Percentiles rank a stretch among this genome's conserved stretches.
Conservation (phyloP, 2,329 filamentous ascomycete species). For the Daldinia eschscholtzii region DNA sequence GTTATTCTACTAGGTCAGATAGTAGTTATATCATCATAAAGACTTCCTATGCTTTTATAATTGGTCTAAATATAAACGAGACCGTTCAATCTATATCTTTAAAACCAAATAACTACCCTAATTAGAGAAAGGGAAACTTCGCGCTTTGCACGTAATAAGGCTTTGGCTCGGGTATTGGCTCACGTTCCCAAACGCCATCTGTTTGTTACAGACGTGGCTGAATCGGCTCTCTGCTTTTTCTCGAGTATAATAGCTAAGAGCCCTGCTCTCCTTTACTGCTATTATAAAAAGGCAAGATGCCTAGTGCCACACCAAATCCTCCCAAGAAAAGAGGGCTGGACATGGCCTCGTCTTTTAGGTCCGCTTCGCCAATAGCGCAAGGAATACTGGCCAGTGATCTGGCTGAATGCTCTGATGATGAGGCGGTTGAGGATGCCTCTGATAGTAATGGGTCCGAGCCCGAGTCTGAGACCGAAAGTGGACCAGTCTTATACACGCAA, state of each 20-base stretch:
- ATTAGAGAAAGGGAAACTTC: not conserved
- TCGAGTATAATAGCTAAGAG: not conserved
- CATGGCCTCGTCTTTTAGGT: constrained; percentile 65
- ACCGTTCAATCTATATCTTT: not conserved
- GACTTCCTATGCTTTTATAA: not conserved
- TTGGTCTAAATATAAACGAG: not conserved
- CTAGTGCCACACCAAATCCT: constrained; percentile 47
- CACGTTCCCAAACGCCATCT: not conserved
- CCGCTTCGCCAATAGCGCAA: constrained; percentile 75
- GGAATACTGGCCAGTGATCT: constrained; percentile 75
- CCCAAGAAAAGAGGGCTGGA: constrained; percentile 39
- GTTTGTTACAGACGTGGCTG: not conserved
- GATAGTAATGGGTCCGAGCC: constrained; percentile 51
- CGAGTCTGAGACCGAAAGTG: constrained; percentile 55
- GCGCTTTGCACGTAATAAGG: not conserved
- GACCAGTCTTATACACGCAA: constrained; percentile 75
- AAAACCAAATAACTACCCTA: not conserved
- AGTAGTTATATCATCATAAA: not conserved
- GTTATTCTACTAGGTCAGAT: not conserved
- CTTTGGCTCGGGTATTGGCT: not conserved
- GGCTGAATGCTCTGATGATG: constrained; percentile 72
- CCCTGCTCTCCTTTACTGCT: not conserved
- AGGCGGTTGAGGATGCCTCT: constrained; percentile 53
- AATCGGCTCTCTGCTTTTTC: not conserved
- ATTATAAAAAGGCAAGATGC: constrained; percentile 35